Percentiles rank a stretch among this genome's conserved stretches.
Conservation (phyloP, 352 stramenopile species). For the Pythium dissotocum region DNA sequence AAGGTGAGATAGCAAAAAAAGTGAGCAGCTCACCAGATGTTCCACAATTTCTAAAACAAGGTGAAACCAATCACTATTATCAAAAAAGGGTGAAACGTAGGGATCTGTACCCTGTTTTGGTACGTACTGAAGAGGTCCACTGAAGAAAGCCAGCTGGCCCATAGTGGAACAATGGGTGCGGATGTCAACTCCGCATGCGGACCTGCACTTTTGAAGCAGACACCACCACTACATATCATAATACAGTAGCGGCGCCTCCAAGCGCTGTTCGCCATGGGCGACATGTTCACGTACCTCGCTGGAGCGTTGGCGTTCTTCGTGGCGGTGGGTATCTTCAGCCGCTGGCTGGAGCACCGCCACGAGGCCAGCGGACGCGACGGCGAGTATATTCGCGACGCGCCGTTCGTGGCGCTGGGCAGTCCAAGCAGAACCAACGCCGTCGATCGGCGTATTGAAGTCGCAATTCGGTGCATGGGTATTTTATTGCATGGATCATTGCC, state of each 20-base stretch:
- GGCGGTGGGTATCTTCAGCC: constrained; percentile 10
- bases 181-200: not conserved
- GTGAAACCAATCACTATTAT: not conserved
- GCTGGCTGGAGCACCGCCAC: constrained; percentile 20
- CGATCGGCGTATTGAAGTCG: constrained; percentile 22
- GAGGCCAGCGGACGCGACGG: not conserved
- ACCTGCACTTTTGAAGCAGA: not conserved
- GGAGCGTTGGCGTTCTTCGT: constrained; percentile 20
- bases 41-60: not conserved
- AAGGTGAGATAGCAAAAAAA: not conserved
- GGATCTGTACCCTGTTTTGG: not conserved
- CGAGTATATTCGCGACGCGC: constrained; percentile 10
- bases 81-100: constrained; percentile 7
- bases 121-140: not conserved
- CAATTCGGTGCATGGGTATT: constrained; percentile 8
- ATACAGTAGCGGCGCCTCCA: not conserved
- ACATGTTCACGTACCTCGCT: constrained; percentile 12
- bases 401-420: constrained; percentile 25
- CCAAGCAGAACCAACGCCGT: constrained; percentile 25
- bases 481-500: not conserved
- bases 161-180: constrained; percentile 1
- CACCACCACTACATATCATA: not conserved
- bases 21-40: not conserved
- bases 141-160: not conserved
- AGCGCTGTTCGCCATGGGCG: constrained; percentile 5